Evolutionary conservation across 2,329 filamentous ascomycete species (phyloP), one percentile per base, ranked within the genome.

Genomic region (Fusarium sp.): DNA sequence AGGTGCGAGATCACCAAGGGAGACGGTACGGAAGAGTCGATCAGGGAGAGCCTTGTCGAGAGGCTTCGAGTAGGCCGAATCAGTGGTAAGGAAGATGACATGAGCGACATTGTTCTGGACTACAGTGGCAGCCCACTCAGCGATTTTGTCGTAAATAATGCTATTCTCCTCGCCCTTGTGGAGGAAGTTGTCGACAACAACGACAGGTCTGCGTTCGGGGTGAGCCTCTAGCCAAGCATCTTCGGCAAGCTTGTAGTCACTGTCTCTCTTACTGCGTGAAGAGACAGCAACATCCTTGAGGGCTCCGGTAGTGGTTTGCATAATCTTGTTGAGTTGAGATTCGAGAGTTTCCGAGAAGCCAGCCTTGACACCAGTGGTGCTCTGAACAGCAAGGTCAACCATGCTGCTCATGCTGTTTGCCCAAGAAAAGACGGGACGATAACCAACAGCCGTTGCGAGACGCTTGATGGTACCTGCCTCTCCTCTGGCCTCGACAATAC

Each of bases 291-390:
- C 91, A 52, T 90, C 84, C 75, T 93, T 94, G 59, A 98, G 84
- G 3, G 95, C 94, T 1, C 87, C 87, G 0, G 92, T 90, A 0
- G 94, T 93, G 38, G 92, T 97, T 75, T 94, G 92, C 81, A 93
- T 90, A 51, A 98, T 97, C 81, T 98, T 97, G 78, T 88, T 90
- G 18, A 98, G 83, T 75, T 98, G 94, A 1, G 92, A 91, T 77
- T 98, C 95, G 29, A 98, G 83, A 0, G 94, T 98, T 78, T 98
- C 95, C 0, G 93, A 97, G 77, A 98, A 97, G 10, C 94, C 94
- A 8, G 94, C 92, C 81, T 98, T 98, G 62, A 97, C 92, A 15
- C 95, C 95, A 22, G 95, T 97, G 15, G 96, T 96, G 73, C 94
- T 93, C 78, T 98, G 95, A 2, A 96, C 93, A 24, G 95, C 96